Conservation (phyloP, 2,329 filamentous ascomycete species). For the Aspergillus melleus region DNA sequence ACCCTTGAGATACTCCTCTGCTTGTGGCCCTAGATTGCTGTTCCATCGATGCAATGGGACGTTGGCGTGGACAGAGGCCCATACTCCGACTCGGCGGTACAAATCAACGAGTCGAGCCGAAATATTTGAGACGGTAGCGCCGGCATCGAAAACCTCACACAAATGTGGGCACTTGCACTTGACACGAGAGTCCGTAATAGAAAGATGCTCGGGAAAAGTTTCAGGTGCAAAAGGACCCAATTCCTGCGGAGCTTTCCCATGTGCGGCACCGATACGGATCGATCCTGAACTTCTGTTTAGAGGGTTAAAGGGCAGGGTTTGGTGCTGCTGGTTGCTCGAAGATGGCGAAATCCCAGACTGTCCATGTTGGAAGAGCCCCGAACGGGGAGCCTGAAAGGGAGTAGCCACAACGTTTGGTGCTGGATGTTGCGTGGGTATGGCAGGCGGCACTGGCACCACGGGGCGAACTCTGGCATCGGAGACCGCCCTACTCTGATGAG, state of each 20-base stretch:
- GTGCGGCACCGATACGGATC: not conserved
- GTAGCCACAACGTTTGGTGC: not conserved
- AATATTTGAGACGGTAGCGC: slow-evolving; percentile 9
- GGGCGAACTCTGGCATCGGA: slow-evolving; percentile 21
- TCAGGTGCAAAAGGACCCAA: not conserved
- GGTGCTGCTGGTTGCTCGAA: not conserved
- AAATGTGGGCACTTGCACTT: not conserved
- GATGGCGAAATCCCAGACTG: slow-evolving; percentile 8
- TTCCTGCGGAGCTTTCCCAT: not conserved
- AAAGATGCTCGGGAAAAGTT: not conserved
- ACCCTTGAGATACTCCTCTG: slow-evolving; percentile 23
- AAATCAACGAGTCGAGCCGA: slow-evolving; percentile 14
- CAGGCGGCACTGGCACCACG: slow-evolving; percentile 1
- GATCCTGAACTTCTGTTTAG: not conserved
- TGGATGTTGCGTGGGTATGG: slow-evolving; percentile 2
- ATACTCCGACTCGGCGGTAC: slow-evolving; percentile 18
- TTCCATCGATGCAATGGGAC: slow-evolving; percentile 16
- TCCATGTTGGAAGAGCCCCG: not conserved
- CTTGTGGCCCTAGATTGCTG: slow-evolving; percentile 12
- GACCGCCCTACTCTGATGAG: slow-evolving; percentile 29
- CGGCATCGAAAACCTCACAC: slow-evolving; percentile 1
- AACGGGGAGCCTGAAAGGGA: slow-evolving; percentile 10
- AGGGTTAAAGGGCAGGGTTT: not conserved
- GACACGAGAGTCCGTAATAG: not conserved
- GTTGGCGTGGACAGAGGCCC: slow-evolving; percentile 18